Base-by-base conservation (phyloP, 352 stramenopile genomes). In the Globisporangium recalcitrans region DNA sequence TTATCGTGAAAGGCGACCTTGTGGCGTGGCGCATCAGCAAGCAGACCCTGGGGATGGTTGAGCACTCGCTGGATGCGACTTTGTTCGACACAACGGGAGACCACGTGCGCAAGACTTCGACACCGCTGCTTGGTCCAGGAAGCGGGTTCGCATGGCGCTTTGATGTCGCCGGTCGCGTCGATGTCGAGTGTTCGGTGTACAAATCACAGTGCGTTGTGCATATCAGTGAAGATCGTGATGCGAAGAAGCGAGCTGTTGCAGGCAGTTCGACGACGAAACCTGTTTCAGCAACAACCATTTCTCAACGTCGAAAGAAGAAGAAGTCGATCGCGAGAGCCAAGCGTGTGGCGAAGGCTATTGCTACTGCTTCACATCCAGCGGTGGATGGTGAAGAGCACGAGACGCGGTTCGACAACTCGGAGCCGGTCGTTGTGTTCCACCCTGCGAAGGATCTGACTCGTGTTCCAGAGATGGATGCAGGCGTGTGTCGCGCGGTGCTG, bases 401-500 rank as follows among this genome's bases (percentile, higher is more conserved):
- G 44, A 61, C 22, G 22, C 60, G 16, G 19, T 29, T 51, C 54
- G 44, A 72, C 8, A 56, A 71, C 60, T 63, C 31, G 13, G 48
- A 60, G 22, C 16, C 51, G 11, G 44, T 78, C 14, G 65, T 65
- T 34, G 73, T 87, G 38, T 84, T 80, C 47, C 73, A 90, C 48
- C 67, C 69, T 11, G 60, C 74, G 34, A 65, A 65, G 6, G 65
- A 81, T 62, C 58, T 80, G 51, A 60, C 62, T 26, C 59, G 52
- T 3, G 65, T 60, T 5, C 68, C 62, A 24, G 73, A 82, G 42
- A 69, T 77, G 59, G 78, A 90, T 49, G 69, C 69, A n/a, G 72
- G 64, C 7, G 76, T 88, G 0, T 84, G 73, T 58, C 71, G 71
- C 22, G 77, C 70, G 2, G 77, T 87, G 31, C 62, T 90, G 26